Evolutionary conservation across 371 early-diverging fungal genomes (phyloP).

Genomic region (Cladochytrium tenue): DNA sequence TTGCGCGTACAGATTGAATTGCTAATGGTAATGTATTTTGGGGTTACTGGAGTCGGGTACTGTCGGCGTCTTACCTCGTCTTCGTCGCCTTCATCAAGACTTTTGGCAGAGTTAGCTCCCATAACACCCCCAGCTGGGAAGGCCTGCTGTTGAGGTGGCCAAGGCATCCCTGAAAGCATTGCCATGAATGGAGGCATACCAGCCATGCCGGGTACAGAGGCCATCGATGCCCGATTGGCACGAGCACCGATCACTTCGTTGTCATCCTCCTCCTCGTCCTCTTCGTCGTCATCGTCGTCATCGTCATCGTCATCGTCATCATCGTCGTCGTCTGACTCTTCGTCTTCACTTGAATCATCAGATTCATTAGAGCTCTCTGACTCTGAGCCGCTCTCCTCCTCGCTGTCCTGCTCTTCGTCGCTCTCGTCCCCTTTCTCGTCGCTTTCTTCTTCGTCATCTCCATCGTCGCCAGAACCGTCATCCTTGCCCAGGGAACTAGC

Average conservation of each 20-base stretch:
- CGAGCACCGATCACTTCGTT: slow-evolving; percentile 5
- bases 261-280: slow-evolving; percentile 22
- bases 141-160: no score
- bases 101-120: no score
- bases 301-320: slow-evolving; percentile 14
- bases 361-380: slow-evolving; percentile 7
- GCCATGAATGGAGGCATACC: no score
- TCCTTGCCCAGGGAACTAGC: not conserved
- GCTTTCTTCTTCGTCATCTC: slow-evolving; percentile 11
- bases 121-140: no score
- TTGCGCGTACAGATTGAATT: slow-evolving; percentile 32
- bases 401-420: slow-evolving; percentile 20
- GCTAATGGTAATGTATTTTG: no score
- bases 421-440: slow-evolving; percentile 9
- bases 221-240: no score
- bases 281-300: slow-evolving; percentile 17
- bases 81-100: slow-evolving; percentile 23
- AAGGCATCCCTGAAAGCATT: no score
- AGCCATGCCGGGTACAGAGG: no score
- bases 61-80: slow-evolving; percentile 10
- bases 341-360: slow-evolving; percentile 22
- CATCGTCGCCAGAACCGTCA: no score
- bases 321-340: slow-evolving; percentile 17
- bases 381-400: slow-evolving; percentile 18
- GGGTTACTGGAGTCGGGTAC: not conserved